A percentile compares a stretch with the other conserved stretches of the same genome.
Evolutionary conservation across 257 asterid species (phyloP).

Genomic region (Thymus mandschuricus): DNA sequence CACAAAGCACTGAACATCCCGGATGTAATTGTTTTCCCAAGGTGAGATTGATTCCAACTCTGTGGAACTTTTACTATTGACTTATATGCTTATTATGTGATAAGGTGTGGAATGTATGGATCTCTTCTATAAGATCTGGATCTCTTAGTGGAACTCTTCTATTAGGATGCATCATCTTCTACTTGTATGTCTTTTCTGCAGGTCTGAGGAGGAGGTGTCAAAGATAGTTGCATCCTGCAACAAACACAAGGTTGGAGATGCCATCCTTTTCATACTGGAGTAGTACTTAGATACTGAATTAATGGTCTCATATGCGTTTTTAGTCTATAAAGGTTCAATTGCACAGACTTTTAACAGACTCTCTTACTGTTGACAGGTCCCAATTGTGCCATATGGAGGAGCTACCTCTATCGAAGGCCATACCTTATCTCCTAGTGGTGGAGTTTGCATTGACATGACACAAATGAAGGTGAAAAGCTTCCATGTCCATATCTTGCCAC

Average conservation of each 20-base stretch:
- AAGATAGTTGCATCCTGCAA: conserved; percentile 79
- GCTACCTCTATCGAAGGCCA: conserved; percentile 99
- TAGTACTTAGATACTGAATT: conserved; percentile 13
- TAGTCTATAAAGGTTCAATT: conserved; percentile 1
- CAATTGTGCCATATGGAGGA: conserved; percentile 97
- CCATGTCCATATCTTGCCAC: conserved; percentile 13
- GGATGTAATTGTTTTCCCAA: conserved; percentile 85
- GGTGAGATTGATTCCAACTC: conserved; percentile 44
- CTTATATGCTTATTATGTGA: not conserved
- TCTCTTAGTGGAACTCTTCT: conserved; percentile 17
- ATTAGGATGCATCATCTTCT: conserved; percentile 4
- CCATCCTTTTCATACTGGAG: conserved; percentile 8
- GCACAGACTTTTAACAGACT: conserved; percentile 23
- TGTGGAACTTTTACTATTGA: not conserved
- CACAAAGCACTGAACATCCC: conserved; percentile 91
- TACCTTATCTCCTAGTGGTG: conserved; percentile 86
- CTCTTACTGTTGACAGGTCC: conserved; percentile 61
- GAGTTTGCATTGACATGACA: conserved; percentile 93
- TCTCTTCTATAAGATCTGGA: not conserved
- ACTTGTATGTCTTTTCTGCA: conserved; percentile 40
- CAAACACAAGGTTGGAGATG: conserved; percentile 67
- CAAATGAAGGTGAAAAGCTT: conserved; percentile 65
- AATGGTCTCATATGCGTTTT: conserved; percentile 18
- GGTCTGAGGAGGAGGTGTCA: conserved; percentile 93
- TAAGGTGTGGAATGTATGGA: not conserved